These are phyloP conservation scores for Paspalum notatum DNA, from an alignment of 176 grass and related monocot species.

Conservation along the genomic window DNA sequence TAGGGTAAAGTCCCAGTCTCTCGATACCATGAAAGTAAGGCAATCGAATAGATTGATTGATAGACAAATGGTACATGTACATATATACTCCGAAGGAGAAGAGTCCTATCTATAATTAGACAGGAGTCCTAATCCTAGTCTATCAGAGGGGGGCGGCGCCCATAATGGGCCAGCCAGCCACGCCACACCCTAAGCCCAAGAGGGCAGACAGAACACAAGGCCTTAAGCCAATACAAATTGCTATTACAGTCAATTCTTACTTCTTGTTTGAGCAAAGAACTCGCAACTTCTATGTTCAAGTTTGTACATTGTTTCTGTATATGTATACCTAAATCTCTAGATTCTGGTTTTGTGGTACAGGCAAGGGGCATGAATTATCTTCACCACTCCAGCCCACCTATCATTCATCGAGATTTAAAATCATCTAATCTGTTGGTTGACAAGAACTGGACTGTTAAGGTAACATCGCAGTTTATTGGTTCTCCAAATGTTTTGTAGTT, in stretches of 20 bases:
- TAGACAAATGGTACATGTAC: no score
- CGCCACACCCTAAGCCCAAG: no score
- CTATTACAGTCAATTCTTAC: not conserved
- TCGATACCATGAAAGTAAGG: no score
- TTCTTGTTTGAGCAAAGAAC: slow-evolving; percentile 34
- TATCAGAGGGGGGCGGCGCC: no score
- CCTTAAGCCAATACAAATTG: no score
- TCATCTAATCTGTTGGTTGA: slow-evolving; percentile 98
- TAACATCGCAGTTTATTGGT: slow-evolving; percentile 42
- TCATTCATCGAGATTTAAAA: slow-evolving; percentile 98
- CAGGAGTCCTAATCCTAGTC: no score
- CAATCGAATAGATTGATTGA: no score
- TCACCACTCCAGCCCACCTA: slow-evolving; percentile 88
- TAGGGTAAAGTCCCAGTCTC: no score
- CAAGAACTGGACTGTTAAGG: slow-evolving; percentile 99
- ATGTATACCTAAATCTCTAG: not conserved
- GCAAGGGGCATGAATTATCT: slow-evolving; percentile 99
- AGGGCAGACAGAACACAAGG: no score
- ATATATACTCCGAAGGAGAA: no score
- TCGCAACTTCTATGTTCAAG: not conserved
- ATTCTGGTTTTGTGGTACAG: slow-evolving; percentile 44
- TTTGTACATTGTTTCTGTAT: not conserved
- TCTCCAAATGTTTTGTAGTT: slow-evolving; percentile 14
- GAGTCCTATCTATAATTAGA: no score
- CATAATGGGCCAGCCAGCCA: no score